Percentiles rank a stretch among this genome's conserved stretches.
These are phyloP conservation scores for Orbilia javanica DNA, from an alignment of 2,329 filamentous ascomycete genomes.

Conservation along the genomic window DNA sequence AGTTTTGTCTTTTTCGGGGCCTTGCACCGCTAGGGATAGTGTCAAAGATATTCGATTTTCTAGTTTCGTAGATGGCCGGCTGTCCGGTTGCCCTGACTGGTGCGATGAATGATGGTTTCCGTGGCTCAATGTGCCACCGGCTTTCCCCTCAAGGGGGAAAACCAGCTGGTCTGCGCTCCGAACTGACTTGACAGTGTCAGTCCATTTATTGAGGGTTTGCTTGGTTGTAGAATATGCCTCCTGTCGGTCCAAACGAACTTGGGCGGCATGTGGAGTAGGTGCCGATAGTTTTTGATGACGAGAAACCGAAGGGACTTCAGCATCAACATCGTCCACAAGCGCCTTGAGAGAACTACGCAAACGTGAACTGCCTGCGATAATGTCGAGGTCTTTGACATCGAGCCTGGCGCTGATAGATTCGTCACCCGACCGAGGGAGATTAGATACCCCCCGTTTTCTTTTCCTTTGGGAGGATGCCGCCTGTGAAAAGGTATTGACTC, in stretches of 20 bases:
- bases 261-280: constrained; percentile 85
- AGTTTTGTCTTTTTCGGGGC: constrained; percentile 68
- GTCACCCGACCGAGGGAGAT: neutral
- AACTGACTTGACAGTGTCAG: constrained; percentile 94
- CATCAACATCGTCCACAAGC: neutral
- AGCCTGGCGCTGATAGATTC: neutral
- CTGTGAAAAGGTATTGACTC: constrained; percentile 25
- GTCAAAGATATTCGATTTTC: constrained; percentile 20
- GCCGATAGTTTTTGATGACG: constrained; percentile 77
- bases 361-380: constrained; percentile 55
- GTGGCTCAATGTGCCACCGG: constrained; percentile 69
- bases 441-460: constrained; percentile 40
- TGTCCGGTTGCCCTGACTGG: neutral
- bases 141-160: constrained; percentile 81
- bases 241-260: constrained; percentile 83
- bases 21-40: neutral
- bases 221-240: constrained; percentile 92
- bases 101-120: neutral
- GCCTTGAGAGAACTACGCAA: constrained; percentile 63
- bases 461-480: constrained; percentile 21
- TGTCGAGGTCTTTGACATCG: constrained; percentile 15
- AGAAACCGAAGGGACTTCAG: constrained; percentile 56
- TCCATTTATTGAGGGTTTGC: constrained; percentile 89
- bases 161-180: constrained; percentile 88
- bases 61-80: neutral